These are phyloP conservation scores for Metarhizium sp. DNA, from an alignment of 2,329 filamentous ascomycete genomes.

Conservation along the genomic window DNA sequence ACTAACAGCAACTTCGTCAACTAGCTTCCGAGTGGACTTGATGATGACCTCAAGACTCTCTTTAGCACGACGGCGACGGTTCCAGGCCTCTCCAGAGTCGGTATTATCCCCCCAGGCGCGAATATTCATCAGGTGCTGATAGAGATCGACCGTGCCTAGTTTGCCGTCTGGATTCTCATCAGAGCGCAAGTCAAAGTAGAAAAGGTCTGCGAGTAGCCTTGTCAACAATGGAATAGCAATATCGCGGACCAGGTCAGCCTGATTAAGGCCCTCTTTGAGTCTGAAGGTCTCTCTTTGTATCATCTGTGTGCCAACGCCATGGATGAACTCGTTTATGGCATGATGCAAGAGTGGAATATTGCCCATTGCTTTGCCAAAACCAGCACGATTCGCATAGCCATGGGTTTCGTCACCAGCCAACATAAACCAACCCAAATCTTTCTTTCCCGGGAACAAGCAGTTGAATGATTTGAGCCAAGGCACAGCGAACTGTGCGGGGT, in stretches of 20 bases:
- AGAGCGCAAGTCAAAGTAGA: slow-evolving; percentile 49
- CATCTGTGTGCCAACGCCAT: slow-evolving; percentile 27
- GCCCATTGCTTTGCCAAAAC: slow-evolving; percentile 20
- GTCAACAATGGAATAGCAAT: slow-evolving; percentile 51
- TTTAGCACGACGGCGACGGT: slow-evolving; percentile 31
- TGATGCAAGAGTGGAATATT: slow-evolving; percentile 23
- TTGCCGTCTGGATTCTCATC: slow-evolving; percentile 41
- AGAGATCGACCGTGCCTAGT: slow-evolving; percentile 30
- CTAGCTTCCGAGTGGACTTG: slow-evolving; percentile 27
- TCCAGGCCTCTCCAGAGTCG: slow-evolving; percentile 36
- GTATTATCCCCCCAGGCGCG: slow-evolving; percentile 37
- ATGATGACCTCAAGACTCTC: slow-evolving; percentile 27
- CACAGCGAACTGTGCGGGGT: slow-evolving; percentile 21
- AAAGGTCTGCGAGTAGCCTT: slow-evolving; percentile 44
- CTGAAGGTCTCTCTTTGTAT: slow-evolving; percentile 28
- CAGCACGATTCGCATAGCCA: slow-evolving; percentile 22
- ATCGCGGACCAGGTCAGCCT: slow-evolving; percentile 36
- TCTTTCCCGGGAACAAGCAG: slow-evolving; percentile 23
- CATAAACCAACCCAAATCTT: slow-evolving; percentile 27
- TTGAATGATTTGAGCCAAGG: slow-evolving; percentile 24
- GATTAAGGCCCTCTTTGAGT: slow-evolving; percentile 25
- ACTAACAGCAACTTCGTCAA: slow-evolving; percentile 25
- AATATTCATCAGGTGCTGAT: slow-evolving; percentile 31
- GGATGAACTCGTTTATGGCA: slow-evolving; percentile 22
- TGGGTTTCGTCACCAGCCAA: slow-evolving; percentile 23